phyloP scores from a whole-genome alignment of 2,329 filamentous ascomycete species.

The Aspergillus calidoustus region DNA sequence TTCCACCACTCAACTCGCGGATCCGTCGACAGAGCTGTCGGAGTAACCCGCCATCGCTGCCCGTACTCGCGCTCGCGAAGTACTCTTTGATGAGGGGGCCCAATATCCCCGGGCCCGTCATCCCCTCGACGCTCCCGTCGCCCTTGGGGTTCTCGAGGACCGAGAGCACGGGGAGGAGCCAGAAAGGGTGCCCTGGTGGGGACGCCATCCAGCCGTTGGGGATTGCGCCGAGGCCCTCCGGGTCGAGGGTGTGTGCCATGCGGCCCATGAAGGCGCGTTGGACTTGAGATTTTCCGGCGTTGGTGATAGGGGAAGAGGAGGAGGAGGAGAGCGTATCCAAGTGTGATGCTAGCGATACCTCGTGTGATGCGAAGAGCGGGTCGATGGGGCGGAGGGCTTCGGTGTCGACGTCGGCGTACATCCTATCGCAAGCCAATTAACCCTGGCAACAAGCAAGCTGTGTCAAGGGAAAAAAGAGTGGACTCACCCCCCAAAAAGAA shows the following conservation, averaged over 20 bases:
- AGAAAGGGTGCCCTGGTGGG: constrained; percentile 27
- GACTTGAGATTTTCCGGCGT: neutral
- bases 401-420: constrained; percentile 30
- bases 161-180: constrained; percentile 24
- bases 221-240: constrained; percentile 23
- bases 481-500: constrained; percentile 25
- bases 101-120: constrained; percentile 24
- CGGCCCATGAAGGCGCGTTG: constrained; percentile 28
- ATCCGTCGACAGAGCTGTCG: constrained; percentile 18
- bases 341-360: constrained; percentile 18
- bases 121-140: constrained; percentile 25
- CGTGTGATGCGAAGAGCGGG: constrained; percentile 21
- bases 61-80: constrained; percentile 7
- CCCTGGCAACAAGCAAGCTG: too few relatives aligned
- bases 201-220: constrained; percentile 31
- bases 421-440: constrained; percentile 10
- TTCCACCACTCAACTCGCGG: constrained; percentile 8
- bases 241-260: constrained; percentile 23
- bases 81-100: constrained; percentile 23
- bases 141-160: constrained; percentile 26
- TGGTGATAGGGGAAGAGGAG: neutral
- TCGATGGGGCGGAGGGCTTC: constrained; percentile 26
- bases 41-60: constrained; percentile 9
- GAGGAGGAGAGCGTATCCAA: neutral
- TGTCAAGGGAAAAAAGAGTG: neutral